A percentile compares a stretch with the other conserved stretches of the same genome.
Conservation (phyloP, 2,329 filamentous ascomycete genomes). For the Exophiala phaeomuriformis region DNA sequence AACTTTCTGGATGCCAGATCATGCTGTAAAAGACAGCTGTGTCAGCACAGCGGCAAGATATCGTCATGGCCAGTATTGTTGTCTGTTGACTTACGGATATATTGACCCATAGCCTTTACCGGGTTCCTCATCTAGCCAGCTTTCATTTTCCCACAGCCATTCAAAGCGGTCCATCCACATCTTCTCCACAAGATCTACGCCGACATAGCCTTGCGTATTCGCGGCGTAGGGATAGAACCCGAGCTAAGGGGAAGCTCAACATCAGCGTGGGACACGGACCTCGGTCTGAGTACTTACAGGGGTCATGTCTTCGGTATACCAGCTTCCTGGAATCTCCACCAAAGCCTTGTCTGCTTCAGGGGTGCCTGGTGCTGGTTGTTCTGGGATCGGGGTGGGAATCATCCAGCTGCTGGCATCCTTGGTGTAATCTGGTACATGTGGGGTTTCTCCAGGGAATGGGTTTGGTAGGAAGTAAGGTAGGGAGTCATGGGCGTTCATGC, state of each 20-base stretch:
- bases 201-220: conserved; percentile 54
- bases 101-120: conserved; percentile 26
- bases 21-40: conserved; percentile 12
- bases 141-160: conserved; percentile 45
- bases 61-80: not conserved
- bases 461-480: conserved; percentile 44
- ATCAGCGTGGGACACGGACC: not conserved
- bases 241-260: conserved; percentile 25
- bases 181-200: conserved; percentile 49
- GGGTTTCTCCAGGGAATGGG: conserved; percentile 29
- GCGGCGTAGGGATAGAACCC: conserved; percentile 39
- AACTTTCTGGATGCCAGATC: conserved; percentile 28
- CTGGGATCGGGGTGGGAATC: conserved; percentile 33
- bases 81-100: conserved; percentile 19
- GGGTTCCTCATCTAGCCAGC: conserved; percentile 26
- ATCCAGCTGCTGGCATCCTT: conserved; percentile 40
- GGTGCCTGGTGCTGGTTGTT: conserved; percentile 21
- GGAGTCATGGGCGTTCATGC: conserved; percentile 46
- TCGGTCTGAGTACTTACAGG: conserved; percentile 25
- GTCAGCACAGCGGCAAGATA: not conserved
- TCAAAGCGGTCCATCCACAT: conserved; percentile 56
- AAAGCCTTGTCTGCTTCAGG: conserved; percentile 29
- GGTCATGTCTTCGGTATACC: conserved; percentile 43
- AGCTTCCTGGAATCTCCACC: conserved; percentile 40
- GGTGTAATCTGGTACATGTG: conserved; percentile 37